A percentile compares a stretch with the other conserved stretches of the same genome.
These are phyloP conservation scores for Eucalyptus paniculata DNA, from an alignment of 345 rosid species.

Conservation along the genomic window DNA sequence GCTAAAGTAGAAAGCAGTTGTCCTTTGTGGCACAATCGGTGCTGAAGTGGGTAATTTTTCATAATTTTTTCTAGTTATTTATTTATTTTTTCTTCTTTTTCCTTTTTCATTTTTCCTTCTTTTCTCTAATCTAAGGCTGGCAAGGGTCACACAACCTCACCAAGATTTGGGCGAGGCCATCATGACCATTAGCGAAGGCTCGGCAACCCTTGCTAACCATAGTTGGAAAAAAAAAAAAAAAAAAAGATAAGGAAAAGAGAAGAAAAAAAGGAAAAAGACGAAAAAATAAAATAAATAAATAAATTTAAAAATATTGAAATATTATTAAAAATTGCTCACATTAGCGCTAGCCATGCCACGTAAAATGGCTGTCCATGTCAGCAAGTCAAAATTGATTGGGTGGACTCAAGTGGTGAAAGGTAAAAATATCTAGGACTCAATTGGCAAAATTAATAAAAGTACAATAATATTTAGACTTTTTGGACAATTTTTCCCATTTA, in stretches of 20 bases:
- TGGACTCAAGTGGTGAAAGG: background rate
- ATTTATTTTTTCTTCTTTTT: no score
- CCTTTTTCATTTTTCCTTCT: no score
- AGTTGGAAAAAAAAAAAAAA: background rate
- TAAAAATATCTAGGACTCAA: no score
- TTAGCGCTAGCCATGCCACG: rapidly evolving
- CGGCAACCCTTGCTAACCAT: background rate
- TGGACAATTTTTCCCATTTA: background rate
- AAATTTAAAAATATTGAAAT: no score
- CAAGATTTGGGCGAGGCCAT: background rate
- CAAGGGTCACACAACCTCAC: background rate
- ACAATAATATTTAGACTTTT: no score
- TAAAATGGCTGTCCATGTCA: background rate
- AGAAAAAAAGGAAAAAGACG: no score
- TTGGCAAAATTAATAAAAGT: no score
- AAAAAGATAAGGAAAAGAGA: background rate
- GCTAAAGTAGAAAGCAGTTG: rapidly evolving
- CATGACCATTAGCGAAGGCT: background rate
- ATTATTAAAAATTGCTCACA: no score
- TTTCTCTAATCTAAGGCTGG: background rate
- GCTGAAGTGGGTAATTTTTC: no score
- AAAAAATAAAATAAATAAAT: no score
- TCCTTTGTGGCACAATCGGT: no score
- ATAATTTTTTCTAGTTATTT: no score
- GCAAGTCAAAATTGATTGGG: background rate